These are phyloP conservation scores for Entrophospora sp. DNA, from an alignment of 192 early-diverging fungal genomes.

Conservation along the genomic window DNA sequence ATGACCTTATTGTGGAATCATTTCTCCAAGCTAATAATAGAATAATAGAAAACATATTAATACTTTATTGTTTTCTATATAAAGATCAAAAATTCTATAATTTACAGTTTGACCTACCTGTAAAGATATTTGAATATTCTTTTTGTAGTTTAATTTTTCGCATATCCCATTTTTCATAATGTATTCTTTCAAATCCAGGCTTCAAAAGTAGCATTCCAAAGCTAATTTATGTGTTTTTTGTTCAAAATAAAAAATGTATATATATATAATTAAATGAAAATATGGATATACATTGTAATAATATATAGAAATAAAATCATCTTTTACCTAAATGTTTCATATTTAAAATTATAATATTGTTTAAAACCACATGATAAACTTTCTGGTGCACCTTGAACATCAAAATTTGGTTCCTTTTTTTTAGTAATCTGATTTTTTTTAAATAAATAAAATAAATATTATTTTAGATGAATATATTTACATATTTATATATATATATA, in stretches of 20 bases:
- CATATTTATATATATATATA: background rate
- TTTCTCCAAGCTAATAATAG: too few relatives aligned
- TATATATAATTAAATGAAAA: background rate
- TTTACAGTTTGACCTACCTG: too few relatives aligned
- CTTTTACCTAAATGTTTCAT: constrained; percentile 12
- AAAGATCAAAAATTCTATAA: too few relatives aligned
- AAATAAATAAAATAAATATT: background rate
- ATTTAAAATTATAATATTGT: background rate
- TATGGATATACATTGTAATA: too few relatives aligned
- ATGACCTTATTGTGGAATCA: too few relatives aligned
- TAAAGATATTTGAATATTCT: too few relatives aligned
- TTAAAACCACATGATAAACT: background rate
- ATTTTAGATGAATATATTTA: background rate
- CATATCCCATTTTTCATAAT: background rate
- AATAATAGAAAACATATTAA: too few relatives aligned
- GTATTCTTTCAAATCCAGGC: background rate
- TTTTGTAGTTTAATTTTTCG: background rate
- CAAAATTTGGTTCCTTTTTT: constrained; percentile 3
- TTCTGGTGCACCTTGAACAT: constrained; percentile 14
- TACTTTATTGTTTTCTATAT: too few relatives aligned
- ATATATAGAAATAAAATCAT: background rate
- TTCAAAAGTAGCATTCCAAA: constrained; percentile 6
- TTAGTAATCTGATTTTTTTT: background rate
- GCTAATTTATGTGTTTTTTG: too few relatives aligned
- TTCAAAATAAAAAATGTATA: background rate